Base-by-base conservation (phyloP, 140 eudicot species). In the Eryngium alpinum region DNA sequence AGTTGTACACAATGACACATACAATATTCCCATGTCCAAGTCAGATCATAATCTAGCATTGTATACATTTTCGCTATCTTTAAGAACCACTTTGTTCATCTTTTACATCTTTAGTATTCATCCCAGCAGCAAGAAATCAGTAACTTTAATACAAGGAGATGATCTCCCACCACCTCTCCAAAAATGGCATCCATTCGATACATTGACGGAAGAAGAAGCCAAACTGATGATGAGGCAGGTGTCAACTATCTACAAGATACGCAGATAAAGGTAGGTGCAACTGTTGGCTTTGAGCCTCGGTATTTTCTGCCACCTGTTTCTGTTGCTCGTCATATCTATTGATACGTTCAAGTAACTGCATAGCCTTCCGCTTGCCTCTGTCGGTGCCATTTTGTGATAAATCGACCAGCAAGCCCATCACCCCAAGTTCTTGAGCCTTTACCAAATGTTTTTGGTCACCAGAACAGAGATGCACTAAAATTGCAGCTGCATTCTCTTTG, bases 401-500 rank as follows among this genome's bases (percentile, higher is more conserved):
- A 28, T 92, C 94, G 10, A 83, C 69, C 43, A 94, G 53, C 1
- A 87, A 87, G 11, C 72, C 86, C 92, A 88, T 83, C 10, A 88
- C 79, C 9, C 97, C 97, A 9, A 86, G 86, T 74, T 89, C 94
- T 74, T 86, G 91, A 18, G 97, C 93, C 72, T 87, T 90, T 22
- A 81, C 88, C 22, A 94, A 73, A 86, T 90, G 80, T 75, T 88
- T 86, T 4, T 84, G 84, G 83, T 90, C 97, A 5, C 97, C 93
- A 0, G 91, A 85, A 79, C 94, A 94, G 9, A 94, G 86, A 71
- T 89, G 94, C 84, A 89, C 93, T 82, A 94, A 77, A 57, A 94
- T 92, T 1, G 97, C 98, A 21, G 97, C 97, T 19, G 98, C 97
- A 34, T 94, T 94, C 78, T 94, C 98, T 67, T 88, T 92, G 77